Percentiles rank a stretch among this genome's conserved stretches.
Conservation (phyloP, 2,329 filamentous ascomycete genomes). For the Fusarium lyarnte region DNA sequence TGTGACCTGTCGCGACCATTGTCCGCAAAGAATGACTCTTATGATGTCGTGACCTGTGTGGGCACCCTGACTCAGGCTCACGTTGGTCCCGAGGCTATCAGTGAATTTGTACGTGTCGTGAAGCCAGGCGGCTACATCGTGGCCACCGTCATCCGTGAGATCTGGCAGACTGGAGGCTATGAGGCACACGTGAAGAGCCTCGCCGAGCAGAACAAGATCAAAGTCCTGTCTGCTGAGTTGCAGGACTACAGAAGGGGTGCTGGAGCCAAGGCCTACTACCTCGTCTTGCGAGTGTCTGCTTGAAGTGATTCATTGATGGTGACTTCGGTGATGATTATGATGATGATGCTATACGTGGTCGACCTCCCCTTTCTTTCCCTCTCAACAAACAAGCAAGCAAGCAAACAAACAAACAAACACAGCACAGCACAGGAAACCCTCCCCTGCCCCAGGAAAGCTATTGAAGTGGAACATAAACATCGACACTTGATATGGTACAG, state of each 20-base stretch:
- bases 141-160: constrained; percentile 60
- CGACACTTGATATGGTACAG: not conserved
- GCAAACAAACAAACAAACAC: not conserved
- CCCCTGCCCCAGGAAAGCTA: not conserved
- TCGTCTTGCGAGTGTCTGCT: constrained; percentile 42
- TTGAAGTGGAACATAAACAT: not conserved
- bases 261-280: constrained; percentile 45
- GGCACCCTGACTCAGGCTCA: constrained; percentile 66
- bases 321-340: constrained; percentile 20
- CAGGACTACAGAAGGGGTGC: constrained; percentile 47
- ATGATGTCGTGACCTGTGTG: constrained; percentile 62
- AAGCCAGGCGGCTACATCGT: constrained; percentile 59
- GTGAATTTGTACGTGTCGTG: constrained; percentile 60
- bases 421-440: not conserved
- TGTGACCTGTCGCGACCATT: constrained; percentile 59
- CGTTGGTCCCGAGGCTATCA: constrained; percentile 60
- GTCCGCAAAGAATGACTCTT: constrained; percentile 50
- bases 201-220: constrained; percentile 42
- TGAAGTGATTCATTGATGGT: constrained; percentile 21
- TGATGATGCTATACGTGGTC: constrained; percentile 9
- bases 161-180: constrained; percentile 61
- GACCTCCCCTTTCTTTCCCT: not conserved
- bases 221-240: constrained; percentile 43
- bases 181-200: constrained; percentile 51
- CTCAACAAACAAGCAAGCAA: constrained; percentile 2